A percentile compares a stretch with the other conserved stretches of the same genome.
Evolutionary conservation across 225 moss, liverwort and hornwort species (phyloP).

Genomic region (Pleurozium schreberi): DNA sequence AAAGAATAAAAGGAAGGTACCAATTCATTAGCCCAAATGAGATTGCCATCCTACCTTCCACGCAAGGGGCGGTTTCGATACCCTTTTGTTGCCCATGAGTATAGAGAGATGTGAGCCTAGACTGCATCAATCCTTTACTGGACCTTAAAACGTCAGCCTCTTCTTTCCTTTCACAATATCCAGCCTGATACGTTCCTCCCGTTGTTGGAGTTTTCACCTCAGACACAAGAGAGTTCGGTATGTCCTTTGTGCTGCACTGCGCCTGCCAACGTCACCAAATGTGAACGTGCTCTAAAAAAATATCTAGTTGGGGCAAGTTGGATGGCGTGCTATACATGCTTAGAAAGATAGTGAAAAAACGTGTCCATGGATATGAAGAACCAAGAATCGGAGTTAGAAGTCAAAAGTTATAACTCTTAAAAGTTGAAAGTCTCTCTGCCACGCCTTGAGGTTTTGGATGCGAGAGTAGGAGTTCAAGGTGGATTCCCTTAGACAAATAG

Average conservation of each 20-base stretch:
- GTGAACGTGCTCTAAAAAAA: no score
- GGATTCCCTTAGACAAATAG: no score
- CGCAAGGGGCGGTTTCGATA: constrained; percentile 4
- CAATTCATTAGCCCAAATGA: neutral
- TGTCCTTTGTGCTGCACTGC: constrained; percentile 27
- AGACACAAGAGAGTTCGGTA: constrained; percentile 16
- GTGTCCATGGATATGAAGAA: no score
- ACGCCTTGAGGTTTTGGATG: no score
- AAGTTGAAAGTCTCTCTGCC: no score
- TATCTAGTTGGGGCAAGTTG: no score
- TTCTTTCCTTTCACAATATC: constrained; percentile 9
- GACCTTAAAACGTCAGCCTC: constrained; percentile 18
- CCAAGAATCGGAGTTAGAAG: no score
- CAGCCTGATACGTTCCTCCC: constrained; percentile 8
- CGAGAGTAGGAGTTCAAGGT: no score
- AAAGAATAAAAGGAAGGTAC: neutral
- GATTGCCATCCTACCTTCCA: constrained; percentile 26
- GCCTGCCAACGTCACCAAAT: constrained; percentile 34
- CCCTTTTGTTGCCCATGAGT: constrained; percentile 29
- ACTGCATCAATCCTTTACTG: constrained; percentile 41
- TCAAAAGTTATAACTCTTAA: no score
- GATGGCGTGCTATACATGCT: no score
- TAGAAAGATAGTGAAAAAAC: no score
- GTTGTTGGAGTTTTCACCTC: constrained; percentile 5
- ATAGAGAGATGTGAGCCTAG: constrained; percentile 52